Evolutionary conservation across 116 monocot genomes (phyloP).

Genomic region (Cymodocea nodosa): DNA sequence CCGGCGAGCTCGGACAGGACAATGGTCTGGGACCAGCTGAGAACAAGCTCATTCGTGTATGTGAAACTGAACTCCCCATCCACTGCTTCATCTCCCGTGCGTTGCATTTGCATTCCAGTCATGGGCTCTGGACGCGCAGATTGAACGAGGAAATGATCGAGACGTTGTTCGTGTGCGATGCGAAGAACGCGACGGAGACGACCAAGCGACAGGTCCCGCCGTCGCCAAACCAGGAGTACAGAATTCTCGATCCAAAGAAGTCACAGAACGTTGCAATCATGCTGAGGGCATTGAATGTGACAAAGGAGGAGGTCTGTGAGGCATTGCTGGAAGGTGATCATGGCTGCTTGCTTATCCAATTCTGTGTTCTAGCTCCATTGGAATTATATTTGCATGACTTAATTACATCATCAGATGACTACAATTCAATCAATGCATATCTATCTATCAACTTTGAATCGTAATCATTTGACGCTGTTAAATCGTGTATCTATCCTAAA

Average conservation of each 20-base stretch:
- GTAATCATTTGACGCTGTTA: too few relatives aligned
- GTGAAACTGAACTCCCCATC: background rate
- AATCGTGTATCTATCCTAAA: too few relatives aligned
- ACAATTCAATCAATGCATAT: too few relatives aligned
- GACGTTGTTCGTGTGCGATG: conserved; percentile 44
- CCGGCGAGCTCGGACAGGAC: conserved; percentile 38
- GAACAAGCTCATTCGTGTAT: conserved; percentile 13
- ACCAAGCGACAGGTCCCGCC: conserved; percentile 6
- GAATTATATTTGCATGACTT: too few relatives aligned
- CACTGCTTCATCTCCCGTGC: background rate
- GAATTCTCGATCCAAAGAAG: conserved; percentile 72
- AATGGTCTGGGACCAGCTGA: conserved; percentile 61
- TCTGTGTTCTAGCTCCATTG: too few relatives aligned
- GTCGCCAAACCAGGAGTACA: conserved; percentile 18
- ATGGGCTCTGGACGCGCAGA: conserved; percentile 20
- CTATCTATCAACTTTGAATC: too few relatives aligned
- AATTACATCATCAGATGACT: too few relatives aligned
- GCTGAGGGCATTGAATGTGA: conserved; percentile 59
- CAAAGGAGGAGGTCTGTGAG: conserved; percentile 73
- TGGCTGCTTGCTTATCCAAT: too few relatives aligned
- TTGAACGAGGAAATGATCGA: conserved; percentile 89
- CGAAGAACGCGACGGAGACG: conserved; percentile 4
- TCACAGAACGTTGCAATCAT: conserved; percentile 72
- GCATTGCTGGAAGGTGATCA: conserved; percentile 58
- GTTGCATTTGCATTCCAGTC: background rate